Percentiles rank a stretch among this genome's conserved stretches.
These are phyloP conservation scores for Phyllosticta citrichinensis DNA, from an alignment of 2,329 filamentous ascomycete species.

Conservation along the genomic window DNA sequence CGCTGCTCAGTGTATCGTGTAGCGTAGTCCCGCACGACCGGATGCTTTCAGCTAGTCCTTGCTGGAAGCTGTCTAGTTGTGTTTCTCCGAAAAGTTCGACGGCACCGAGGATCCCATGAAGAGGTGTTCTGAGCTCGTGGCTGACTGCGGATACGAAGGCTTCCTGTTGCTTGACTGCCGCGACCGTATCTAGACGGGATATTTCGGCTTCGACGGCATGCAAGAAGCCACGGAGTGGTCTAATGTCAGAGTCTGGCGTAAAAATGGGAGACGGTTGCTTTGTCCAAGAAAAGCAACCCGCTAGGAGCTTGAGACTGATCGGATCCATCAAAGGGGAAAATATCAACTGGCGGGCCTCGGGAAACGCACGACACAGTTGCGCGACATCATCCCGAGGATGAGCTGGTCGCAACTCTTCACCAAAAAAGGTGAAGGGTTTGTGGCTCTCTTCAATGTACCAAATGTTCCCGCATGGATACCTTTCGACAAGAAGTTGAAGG, in stretches of 20 bases:
- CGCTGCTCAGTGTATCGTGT: slow-evolving; percentile 28
- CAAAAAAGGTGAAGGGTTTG: slow-evolving; percentile 3
- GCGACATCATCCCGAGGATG: slow-evolving; percentile 10
- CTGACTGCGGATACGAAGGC: slow-evolving; percentile 32
- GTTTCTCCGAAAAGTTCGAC: slow-evolving; percentile 15
- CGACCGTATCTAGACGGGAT: slow-evolving; percentile 9
- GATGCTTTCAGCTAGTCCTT: slow-evolving; percentile 17
- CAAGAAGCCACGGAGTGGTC: slow-evolving; percentile 12
- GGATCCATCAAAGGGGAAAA: slow-evolving; percentile 15
- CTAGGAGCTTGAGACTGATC: slow-evolving; percentile 14
- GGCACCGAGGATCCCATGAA: slow-evolving; percentile 8
- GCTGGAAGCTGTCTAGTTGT: slow-evolving; percentile 3
- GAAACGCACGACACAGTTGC: slow-evolving; percentile 10
- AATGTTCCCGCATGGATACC: slow-evolving; percentile 12
- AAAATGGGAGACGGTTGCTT: slow-evolving; percentile 11
- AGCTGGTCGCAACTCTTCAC: slow-evolving; percentile 9
- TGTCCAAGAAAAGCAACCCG: slow-evolving; percentile 15
- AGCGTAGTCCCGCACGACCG: slow-evolving; percentile 32
- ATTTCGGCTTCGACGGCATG: slow-evolving; percentile 11
- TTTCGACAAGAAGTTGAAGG: slow-evolving; percentile 14
- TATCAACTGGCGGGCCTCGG: slow-evolving; percentile 12
- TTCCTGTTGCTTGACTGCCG: slow-evolving; percentile 7
- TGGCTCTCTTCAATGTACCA: slow-evolving; percentile 11
- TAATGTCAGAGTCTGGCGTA: slow-evolving; percentile 12
- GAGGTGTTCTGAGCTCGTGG: slow-evolving; percentile 21